Evolutionary conservation across 768 basidiomycete species (phyloP).

Genomic region (Dacryopinax primogenitus): DNA sequence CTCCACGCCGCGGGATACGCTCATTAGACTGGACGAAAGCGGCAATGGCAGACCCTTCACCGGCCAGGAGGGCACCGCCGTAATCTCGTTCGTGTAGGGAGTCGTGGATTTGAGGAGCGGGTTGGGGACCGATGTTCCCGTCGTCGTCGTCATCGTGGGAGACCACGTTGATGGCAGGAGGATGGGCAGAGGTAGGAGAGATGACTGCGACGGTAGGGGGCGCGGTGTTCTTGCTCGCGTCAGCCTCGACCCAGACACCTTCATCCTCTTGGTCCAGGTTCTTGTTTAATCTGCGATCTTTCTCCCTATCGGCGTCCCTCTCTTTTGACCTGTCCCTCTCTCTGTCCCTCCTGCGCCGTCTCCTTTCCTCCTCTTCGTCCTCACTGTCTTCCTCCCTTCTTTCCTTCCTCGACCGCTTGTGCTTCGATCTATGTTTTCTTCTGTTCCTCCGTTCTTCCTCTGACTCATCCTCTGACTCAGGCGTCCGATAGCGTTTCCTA

Average conservation of each 20-base stretch:
- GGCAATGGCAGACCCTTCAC: conserved; percentile 97
- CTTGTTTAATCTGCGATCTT: too few relatives aligned
- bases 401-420: conserved; percentile 25
- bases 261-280: conserved; percentile 18
- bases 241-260: conserved; percentile 25
- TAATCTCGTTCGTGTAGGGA: conserved; percentile 32
- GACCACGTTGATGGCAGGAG: conserved; percentile 16
- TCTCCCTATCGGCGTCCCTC: too few relatives aligned
- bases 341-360: conserved; percentile 21
- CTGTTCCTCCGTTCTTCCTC: conserved; percentile 22
- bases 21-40: conserved; percentile 72
- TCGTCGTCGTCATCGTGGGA: conserved; percentile 32
- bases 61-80: conserved; percentile 77
- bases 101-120: conserved; percentile 22
- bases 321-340: conserved; percentile 21
- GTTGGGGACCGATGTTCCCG: conserved; percentile 69
- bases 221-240: conserved; percentile 13
- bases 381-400: conserved; percentile 28
- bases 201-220: conserved; percentile 12
- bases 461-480: conserved; percentile 20
- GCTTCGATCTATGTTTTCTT: too few relatives aligned
- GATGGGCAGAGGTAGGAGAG: conserved; percentile 16
- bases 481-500: background rate
- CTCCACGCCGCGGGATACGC: conserved; percentile 96
- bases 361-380: conserved; percentile 18